phyloP scores from a whole-genome alignment of 2,329 filamentous ascomycete genomes.

The Xylaria sp. region DNA sequence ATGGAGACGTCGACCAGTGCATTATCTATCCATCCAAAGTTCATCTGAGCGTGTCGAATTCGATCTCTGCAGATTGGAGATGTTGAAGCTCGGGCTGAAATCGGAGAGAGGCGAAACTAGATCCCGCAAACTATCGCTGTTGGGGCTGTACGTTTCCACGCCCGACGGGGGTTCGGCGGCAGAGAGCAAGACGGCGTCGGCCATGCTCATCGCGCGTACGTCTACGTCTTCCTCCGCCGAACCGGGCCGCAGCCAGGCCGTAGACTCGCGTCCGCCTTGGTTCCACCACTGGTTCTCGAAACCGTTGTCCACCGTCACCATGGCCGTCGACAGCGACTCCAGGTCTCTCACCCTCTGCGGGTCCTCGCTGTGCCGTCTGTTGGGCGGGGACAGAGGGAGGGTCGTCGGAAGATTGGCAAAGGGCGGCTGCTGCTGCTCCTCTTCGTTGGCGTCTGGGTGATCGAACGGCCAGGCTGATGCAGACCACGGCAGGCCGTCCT shows the following conservation, averaged over 20 bases:
- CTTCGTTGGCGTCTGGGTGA: slow-evolving; percentile 43
- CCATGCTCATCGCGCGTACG: slow-evolving; percentile 42
- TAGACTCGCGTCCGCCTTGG: slow-evolving; percentile 54
- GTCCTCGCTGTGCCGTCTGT: slow-evolving; percentile 47
- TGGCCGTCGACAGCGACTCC: slow-evolving; percentile 61
- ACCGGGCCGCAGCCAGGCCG: slow-evolving; percentile 39
- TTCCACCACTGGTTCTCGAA: slow-evolving; percentile 70
- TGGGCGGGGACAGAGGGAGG: slow-evolving; percentile 40
- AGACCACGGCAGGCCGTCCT: slow-evolving; percentile 61
- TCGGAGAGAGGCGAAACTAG: slow-evolving; percentile 56
- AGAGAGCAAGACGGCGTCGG: slow-evolving; percentile 45
- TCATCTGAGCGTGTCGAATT: slow-evolving; percentile 58
- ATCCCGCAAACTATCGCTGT: slow-evolving; percentile 33
- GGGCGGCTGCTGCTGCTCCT: slow-evolving; percentile 34
- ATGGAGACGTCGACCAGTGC: not conserved
- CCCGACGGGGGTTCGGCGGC: slow-evolving; percentile 42
- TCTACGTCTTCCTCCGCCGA: slow-evolving; percentile 37
- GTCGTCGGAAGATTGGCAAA: slow-evolving; percentile 44
- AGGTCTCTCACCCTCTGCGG: slow-evolving; percentile 55
- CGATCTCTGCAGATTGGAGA: slow-evolving; percentile 48
- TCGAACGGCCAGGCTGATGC: slow-evolving; percentile 51
- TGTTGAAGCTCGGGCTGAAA: slow-evolving; percentile 42
- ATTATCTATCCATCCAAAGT: slow-evolving; percentile 49
- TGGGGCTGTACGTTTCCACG: slow-evolving; percentile 37
- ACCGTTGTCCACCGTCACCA: slow-evolving; percentile 68